Evolutionary conservation across 148 eudicot species (phyloP).

Genomic region (Tetragonia tetragonoides): DNA sequence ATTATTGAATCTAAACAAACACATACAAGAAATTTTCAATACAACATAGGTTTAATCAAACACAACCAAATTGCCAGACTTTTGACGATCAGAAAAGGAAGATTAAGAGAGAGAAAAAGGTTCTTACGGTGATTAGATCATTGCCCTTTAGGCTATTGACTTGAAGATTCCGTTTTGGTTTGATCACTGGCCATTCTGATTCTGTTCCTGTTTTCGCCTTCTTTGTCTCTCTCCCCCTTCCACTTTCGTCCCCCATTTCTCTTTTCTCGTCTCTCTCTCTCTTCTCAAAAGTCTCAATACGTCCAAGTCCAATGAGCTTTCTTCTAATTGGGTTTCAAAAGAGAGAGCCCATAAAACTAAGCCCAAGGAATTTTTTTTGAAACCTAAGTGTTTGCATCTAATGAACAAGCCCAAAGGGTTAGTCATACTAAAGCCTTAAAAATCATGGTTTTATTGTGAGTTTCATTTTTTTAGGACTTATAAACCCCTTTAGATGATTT

Average conservation of each 20-base stretch:
- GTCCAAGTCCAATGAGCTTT: no score
- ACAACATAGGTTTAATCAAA: not conserved
- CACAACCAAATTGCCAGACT: not conserved
- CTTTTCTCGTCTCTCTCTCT: not conserved
- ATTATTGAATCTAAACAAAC: not conserved
- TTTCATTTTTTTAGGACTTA: no score
- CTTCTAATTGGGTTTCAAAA: conserved; percentile 1
- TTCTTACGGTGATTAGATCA: conserved; percentile 72
- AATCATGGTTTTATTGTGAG: no score
- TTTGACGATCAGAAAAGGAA: not conserved
- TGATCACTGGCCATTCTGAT: conserved; percentile 62
- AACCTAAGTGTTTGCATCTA: no score
- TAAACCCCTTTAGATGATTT: no score
- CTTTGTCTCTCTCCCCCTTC: conserved; percentile 5
- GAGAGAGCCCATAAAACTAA: no score
- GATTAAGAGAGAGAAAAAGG: not conserved
- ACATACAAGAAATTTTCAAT: not conserved
- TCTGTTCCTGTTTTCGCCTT: conserved; percentile 35
- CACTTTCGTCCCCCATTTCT: not conserved
- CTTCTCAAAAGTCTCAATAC: no score
- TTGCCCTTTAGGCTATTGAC: conserved; percentile 55
- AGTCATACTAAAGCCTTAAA: no score
- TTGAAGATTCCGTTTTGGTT: conserved; percentile 61
- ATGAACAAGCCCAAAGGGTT: no score
- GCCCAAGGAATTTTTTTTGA: no score